Evolutionary conservation across 768 basidiomycete genomes (phyloP).

Genomic region (Lactifluus hygrophoroides): DNA sequence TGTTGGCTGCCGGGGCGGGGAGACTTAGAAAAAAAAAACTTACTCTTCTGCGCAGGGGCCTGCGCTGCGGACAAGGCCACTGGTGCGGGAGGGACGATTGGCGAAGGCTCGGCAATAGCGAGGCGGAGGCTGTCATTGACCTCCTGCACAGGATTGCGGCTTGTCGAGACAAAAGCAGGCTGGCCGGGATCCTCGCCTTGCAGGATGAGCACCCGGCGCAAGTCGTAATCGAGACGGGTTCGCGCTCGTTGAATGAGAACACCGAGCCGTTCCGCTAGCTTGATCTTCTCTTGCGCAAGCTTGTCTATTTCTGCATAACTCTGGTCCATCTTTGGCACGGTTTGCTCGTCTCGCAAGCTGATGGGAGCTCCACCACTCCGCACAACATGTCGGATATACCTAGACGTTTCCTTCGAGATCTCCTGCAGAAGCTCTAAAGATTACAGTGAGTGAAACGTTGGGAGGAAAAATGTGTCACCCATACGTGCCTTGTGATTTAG

Average conservation of each 20-base stretch:
- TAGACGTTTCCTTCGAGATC: constrained; percentile 36
- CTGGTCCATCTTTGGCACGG: constrained; percentile 29
- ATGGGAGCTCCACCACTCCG: constrained; percentile 24
- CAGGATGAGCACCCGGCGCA: constrained; percentile 35
- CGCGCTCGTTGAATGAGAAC: constrained; percentile 38
- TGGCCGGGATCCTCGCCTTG: constrained; percentile 37
- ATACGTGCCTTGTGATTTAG: constrained; percentile 33
- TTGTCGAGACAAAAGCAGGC: constrained; percentile 23
- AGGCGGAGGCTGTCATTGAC: constrained; percentile 23
- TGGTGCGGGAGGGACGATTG: constrained; percentile 8
- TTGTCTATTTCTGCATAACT: constrained; percentile 26
- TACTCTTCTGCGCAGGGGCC: constrained; percentile 15
- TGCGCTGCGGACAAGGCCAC: constrained; percentile 2
- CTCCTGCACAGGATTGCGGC: constrained; percentile 32
- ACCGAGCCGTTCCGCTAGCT: constrained; percentile 36
- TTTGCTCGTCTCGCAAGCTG: constrained; percentile 30
- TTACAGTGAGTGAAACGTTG: neutral
- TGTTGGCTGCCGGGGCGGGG: neutral
- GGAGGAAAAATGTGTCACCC: neutral
- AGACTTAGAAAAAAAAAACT: neutral
- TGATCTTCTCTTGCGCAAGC: constrained; percentile 37
- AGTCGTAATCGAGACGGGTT: constrained; percentile 40
- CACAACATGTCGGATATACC: constrained; percentile 37
- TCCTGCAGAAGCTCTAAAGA: constrained; percentile 36
- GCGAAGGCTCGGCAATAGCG: constrained; percentile 16